Evolutionary conservation across 2,329 filamentous ascomycete species (phyloP).

Genomic region (Xylaria polymorpha): DNA sequence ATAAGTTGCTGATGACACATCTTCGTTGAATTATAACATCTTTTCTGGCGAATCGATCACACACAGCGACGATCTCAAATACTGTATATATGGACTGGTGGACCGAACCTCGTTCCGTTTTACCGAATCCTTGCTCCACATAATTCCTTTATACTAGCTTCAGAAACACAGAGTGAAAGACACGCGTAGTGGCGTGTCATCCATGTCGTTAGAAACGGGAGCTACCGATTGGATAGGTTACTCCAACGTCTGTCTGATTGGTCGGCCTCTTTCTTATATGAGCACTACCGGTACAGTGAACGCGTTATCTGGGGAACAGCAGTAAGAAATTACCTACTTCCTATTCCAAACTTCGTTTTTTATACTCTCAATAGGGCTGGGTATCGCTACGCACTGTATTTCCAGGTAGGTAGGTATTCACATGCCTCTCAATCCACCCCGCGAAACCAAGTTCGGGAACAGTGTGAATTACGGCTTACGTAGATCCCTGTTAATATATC

Average conservation of each 20-base stretch:
- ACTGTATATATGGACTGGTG: background rate
- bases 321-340: background rate
- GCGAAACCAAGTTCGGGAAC: background rate
- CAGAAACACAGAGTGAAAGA: background rate
- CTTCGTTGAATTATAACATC: background rate
- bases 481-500: background rate
- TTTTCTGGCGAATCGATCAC: background rate
- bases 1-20: background rate
- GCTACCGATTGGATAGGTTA: conserved; percentile 11
- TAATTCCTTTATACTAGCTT: background rate
- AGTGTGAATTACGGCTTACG: background rate
- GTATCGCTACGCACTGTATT: background rate
- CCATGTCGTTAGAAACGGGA: conserved; percentile 1
- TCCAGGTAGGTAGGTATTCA: background rate
- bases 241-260: conserved; percentile 1
- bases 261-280: background rate
- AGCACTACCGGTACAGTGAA: background rate
- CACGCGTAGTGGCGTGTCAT: background rate
- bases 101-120: background rate
- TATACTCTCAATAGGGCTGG: background rate
- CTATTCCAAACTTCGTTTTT: no score
- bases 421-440: background rate
- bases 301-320: background rate
- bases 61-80: background rate
- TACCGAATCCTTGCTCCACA: background rate